These are phyloP conservation scores for Alternaria panax DNA, from an alignment of 2,329 filamentous ascomycete genomes.

Conservation along the genomic window DNA sequence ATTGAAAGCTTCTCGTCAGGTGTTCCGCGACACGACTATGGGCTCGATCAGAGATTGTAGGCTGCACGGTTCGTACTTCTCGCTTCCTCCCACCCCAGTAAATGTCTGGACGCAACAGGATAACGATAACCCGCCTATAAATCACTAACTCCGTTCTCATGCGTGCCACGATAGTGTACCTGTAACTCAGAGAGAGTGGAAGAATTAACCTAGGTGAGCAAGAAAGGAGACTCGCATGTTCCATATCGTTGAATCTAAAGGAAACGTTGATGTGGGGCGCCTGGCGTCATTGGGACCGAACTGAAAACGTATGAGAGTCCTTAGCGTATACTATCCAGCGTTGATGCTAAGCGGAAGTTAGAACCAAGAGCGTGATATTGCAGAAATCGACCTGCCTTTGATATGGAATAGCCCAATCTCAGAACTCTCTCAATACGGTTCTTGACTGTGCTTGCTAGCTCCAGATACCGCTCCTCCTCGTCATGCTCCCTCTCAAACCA, in stretches of 20 bases:
- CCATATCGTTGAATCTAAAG: not conserved
- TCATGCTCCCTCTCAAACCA: constrained; percentile 71
- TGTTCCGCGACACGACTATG: constrained; percentile 9
- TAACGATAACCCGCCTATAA: not conserved
- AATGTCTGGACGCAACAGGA: not conserved
- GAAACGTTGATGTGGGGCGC: not conserved
- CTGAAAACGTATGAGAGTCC: constrained; percentile 37
- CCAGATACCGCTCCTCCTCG: constrained; percentile 72
- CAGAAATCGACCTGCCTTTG: constrained; percentile 31
- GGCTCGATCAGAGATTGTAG: not conserved
- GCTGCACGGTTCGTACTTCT: not conserved
- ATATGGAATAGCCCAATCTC: constrained; percentile 62
- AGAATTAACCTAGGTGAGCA: not conserved
- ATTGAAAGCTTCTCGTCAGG: not conserved
- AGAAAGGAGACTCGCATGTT: not conserved
- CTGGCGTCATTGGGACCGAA: not conserved
- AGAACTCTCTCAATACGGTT: constrained; percentile 67
- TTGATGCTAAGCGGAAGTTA: constrained; percentile 31
- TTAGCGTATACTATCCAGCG: constrained; percentile 43
- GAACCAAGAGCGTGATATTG: not conserved
- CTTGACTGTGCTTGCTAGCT: constrained; percentile 65
- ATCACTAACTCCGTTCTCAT: not conserved
- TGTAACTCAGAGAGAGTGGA: not conserved
- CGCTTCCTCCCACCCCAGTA: too few relatives aligned
- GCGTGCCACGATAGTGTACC: too few relatives aligned